Base-by-base conservation (phyloP, 1,139 yeast genomes). In the Saccharomyces hybrid region DNA sequence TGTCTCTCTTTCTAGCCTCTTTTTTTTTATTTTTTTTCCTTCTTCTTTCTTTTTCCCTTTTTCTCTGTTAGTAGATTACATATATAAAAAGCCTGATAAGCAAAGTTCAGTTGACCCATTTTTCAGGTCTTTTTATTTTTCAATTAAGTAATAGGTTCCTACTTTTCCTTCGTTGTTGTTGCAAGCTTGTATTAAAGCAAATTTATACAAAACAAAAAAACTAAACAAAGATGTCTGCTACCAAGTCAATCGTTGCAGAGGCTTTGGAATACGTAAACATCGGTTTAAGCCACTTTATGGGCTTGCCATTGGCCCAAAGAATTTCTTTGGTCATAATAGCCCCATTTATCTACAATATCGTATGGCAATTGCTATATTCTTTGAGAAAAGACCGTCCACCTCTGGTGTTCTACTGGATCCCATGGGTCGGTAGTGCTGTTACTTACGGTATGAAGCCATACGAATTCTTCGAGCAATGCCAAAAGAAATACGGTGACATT, bases 371-470 rank as follows among this genome's bases (percentile, higher is more conserved):
- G 4, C 67, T 82, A 27, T 85, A 86, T 68, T 80, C 88, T 8
- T 68, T 87, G 53, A 80, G 93, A 71, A 87, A 80, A 56, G 95
- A 87, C 70, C 76, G 93, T 59, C 95, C 82, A 14, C 99, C 99
- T 5, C 71, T 93, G 62, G 98, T 89, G 5, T 89, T 88, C 70
- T 86, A 93, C 75, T 86, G 91, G 86, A 76, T 93, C 59, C 99
- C 99, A 34, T 91, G 97, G 96, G 76, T 93, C 54, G 99, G 99
- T 49, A 86, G 95, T 46, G 95, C 98, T 47, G 82, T 86, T 42
- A 74, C 79, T 6, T 93, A 88, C 69, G 99, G 99, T 64, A 86
- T 84, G 85, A 84, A 85, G 62, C 99, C 99, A 20, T 93, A 91
- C 70, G 88, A 82, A 56, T 93, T 93, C 71, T 93, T 93, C 66